A percentile compares a stretch with the other conserved stretches of the same genome.
phyloP scores from a whole-genome alignment of 2,329 filamentous ascomycete genomes.

The Ophiostoma ulmi region DNA sequence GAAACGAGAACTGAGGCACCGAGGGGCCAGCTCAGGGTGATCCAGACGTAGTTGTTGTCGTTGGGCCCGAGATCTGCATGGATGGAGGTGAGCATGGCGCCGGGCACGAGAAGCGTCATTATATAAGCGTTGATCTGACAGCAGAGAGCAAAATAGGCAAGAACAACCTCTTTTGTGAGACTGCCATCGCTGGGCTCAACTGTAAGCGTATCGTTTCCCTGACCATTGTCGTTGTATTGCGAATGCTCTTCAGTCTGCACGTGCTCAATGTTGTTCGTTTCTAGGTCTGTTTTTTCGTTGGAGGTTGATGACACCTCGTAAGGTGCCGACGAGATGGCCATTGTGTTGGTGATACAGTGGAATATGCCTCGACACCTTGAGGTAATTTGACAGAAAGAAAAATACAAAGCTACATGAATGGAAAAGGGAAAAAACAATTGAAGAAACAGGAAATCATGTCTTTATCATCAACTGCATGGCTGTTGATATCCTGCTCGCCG shows the following conservation, averaged over 20 bases:
- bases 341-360: neutral
- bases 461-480: neutral
- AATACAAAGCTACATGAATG: neutral
- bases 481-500: neutral
- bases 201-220: neutral
- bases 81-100: conserved; percentile 34
- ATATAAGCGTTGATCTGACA: conserved; percentile 29
- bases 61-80: conserved; percentile 35
- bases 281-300: conserved; percentile 15
- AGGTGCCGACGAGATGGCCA: conserved; percentile 45
- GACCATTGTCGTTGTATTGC: neutral
- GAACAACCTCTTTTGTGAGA: conserved; percentile 21
- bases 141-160: conserved; percentile 24
- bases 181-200: conserved; percentile 17
- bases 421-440: neutral
- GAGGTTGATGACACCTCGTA: conserved; percentile 41
- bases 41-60: conserved; percentile 34
- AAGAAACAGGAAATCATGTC: neutral
- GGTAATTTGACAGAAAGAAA: neutral
- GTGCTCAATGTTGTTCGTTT: conserved; percentile 3
- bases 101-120: conserved; percentile 32
- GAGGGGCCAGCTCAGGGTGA: conserved; percentile 34
- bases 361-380: neutral
- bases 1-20: conserved; percentile 29
- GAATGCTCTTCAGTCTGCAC: neutral